Conservation (phyloP, 805 yeast species). For the Ascoidea asiatica region DNA sequence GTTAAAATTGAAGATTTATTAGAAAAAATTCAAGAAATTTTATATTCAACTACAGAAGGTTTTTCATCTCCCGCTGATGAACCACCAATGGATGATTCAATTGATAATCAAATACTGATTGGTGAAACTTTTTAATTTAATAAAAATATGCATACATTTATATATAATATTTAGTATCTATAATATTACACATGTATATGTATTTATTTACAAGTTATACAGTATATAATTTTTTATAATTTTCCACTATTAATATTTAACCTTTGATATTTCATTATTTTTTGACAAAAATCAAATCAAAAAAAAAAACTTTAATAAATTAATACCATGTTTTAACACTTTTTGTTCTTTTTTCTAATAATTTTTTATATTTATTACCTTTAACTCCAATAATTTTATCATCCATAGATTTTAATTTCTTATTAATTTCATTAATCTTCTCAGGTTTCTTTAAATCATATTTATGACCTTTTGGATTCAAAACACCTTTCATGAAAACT, state of each 20-base stretch:
- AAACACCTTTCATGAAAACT: slow-evolving; percentile 63
- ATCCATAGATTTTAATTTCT: slow-evolving; percentile 58
- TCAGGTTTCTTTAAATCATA: slow-evolving; percentile 57
- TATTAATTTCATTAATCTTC: slow-evolving; percentile 45
- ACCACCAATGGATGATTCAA: slow-evolving; percentile 12
- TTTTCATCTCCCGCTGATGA: slow-evolving; percentile 46
- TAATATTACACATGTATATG: too few species aligned
- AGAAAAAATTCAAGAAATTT: slow-evolving; percentile 56
- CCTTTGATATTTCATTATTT: too few species aligned
- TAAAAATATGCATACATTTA: too few species aligned
- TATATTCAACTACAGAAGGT: slow-evolving; percentile 77
- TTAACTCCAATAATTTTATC: slow-evolving; percentile 51
- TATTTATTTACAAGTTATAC: too few species aligned
- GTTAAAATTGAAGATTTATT: slow-evolving; percentile 25
- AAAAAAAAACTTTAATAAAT: too few species aligned
- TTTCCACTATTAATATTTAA: too few species aligned
- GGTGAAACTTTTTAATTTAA: too few species aligned
- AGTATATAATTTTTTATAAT: too few species aligned
- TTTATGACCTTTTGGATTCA: slow-evolving; percentile 66
- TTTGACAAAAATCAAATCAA: too few species aligned
- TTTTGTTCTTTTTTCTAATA: slow-evolving; percentile 26
- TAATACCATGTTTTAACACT: slow-evolving; percentile 25
- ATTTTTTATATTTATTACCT: slow-evolving; percentile 34
- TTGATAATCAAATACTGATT: background rate
- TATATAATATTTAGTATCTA: too few species aligned